phyloP scores from a whole-genome alignment of 805 yeast genomes.

The Ogataea trehalophila region DNA sequence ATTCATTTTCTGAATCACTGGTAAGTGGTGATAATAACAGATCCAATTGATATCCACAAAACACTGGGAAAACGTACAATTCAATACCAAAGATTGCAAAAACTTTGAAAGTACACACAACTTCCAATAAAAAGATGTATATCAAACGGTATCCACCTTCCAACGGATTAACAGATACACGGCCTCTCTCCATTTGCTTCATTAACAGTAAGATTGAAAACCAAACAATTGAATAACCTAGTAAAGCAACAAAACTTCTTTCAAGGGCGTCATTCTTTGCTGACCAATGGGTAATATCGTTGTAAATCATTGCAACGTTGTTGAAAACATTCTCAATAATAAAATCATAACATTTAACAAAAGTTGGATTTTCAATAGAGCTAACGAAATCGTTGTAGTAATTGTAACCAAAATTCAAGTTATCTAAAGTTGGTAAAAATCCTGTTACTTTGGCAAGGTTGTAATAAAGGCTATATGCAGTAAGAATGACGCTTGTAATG shows the following conservation, averaged over 20 bases:
- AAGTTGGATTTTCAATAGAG: background rate
- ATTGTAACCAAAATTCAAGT: no score
- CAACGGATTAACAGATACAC: conserved; percentile 39
- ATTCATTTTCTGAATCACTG: conserved; percentile 9
- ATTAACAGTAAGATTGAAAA: conserved; percentile 10
- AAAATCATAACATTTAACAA: no score
- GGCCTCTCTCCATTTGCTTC: conserved; percentile 24
- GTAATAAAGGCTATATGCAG: background rate
- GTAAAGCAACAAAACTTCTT: conserved; percentile 10
- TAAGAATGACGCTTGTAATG: conserved; percentile 5
- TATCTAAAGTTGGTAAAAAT: background rate
- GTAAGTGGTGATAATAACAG: conserved; percentile 61
- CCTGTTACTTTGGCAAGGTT: background rate
- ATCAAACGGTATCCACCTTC: conserved; percentile 45
- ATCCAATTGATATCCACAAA: conserved; percentile 77
- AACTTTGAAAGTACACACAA: conserved; percentile 66
- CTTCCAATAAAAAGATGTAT: conserved; percentile 49
- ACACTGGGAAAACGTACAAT: conserved; percentile 77
- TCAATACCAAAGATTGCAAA: conserved; percentile 72
- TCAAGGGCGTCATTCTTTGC: conserved; percentile 18
- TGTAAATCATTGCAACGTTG: conserved; percentile 9
- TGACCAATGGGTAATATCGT: conserved; percentile 17
- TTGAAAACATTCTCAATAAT: background rate
- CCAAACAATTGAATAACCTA: conserved; percentile 18
- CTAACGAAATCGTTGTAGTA: no score